These are phyloP conservation scores for Tricholoma matsutake DNA, from an alignment of 768 basidiomycete genomes.

Conservation along the genomic window DNA sequence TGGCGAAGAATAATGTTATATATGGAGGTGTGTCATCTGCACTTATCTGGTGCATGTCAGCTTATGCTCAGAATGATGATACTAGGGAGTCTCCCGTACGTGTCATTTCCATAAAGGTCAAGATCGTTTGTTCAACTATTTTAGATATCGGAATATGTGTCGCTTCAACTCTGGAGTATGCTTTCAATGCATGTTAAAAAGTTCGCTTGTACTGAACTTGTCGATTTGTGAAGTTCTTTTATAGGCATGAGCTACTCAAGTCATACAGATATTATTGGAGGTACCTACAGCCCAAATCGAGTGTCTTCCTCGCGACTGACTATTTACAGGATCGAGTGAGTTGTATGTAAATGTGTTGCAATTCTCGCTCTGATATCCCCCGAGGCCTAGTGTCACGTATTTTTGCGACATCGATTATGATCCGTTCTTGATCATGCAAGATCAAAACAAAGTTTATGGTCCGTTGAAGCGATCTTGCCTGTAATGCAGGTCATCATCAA, in stretches of 20 bases:
- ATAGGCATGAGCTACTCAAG: constrained; percentile 74
- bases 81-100: constrained; percentile 74
- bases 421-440: constrained; percentile 87
- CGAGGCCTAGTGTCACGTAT: constrained; percentile 79
- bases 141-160: constrained; percentile 92
- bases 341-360: not conserved
- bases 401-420: constrained; percentile 88
- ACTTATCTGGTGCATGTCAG: not conserved
- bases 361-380: constrained; percentile 5
- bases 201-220: constrained; percentile 1
- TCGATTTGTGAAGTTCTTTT: constrained; percentile 65
- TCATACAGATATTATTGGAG: constrained; percentile 87
- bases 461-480: constrained; percentile 7
- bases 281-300: constrained; percentile 20
- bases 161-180: constrained; percentile 90
- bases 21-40: constrained; percentile 51
- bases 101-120: constrained; percentile 10
- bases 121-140: not conserved
- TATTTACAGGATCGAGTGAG: constrained; percentile 44
- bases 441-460: constrained; percentile 84
- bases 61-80: constrained; percentile 9
- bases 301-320: not conserved
- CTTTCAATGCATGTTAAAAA: constrained; percentile 7
- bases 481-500: not conserved
- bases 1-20: constrained; percentile 66